Percentiles rank a stretch among this genome's conserved stretches.
Evolutionary conservation across 352 stramenopile species (phyloP).

Genomic region (Elongisporangium prolatum): DNA sequence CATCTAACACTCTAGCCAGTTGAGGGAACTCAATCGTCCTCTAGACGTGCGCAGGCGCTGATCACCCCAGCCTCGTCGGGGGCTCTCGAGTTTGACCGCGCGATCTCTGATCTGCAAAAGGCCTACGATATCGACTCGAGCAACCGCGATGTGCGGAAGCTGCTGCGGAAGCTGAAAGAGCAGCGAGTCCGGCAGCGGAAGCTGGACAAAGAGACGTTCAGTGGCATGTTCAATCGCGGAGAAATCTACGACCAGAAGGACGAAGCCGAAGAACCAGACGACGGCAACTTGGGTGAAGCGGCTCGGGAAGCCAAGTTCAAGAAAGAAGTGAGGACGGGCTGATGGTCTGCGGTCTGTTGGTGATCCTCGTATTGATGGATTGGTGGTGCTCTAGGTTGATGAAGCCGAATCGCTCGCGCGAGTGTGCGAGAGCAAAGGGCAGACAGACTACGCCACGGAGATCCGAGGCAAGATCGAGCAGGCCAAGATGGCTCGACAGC

Average conservation of each 20-base stretch:
- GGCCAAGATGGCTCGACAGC: slow-evolving; percentile 36
- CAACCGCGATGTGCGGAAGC: slow-evolving; percentile 58
- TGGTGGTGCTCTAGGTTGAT: slow-evolving; percentile 26
- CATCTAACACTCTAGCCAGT: background rate
- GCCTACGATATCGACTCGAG: slow-evolving; percentile 50
- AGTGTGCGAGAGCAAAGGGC: slow-evolving; percentile 64
- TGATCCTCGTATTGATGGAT: background rate
- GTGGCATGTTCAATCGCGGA: slow-evolving; percentile 76
- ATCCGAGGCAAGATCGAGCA: slow-evolving; percentile 58
- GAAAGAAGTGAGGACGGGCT: slow-evolving; percentile 55
- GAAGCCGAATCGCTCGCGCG: slow-evolving; percentile 64
- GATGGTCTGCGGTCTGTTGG: background rate
- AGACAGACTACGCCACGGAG: slow-evolving; percentile 49
- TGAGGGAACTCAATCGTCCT: background rate
- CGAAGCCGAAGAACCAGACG: background rate
- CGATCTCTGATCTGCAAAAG: slow-evolving; percentile 66
- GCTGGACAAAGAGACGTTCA: slow-evolving; percentile 75
- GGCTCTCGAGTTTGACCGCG: slow-evolving; percentile 71
- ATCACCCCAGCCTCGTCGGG: slow-evolving; percentile 74
- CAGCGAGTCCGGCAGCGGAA: slow-evolving; percentile 56
- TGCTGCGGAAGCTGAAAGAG: slow-evolving; percentile 65
- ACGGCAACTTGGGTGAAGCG: slow-evolving; percentile 15
- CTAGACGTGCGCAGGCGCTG: slow-evolving; percentile 60
- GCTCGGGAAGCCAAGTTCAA: slow-evolving; percentile 42
- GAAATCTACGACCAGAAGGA: slow-evolving; percentile 46